Conservation (phyloP, 2,329 filamentous ascomycete genomes). For the Apiospora pterosperma region DNA sequence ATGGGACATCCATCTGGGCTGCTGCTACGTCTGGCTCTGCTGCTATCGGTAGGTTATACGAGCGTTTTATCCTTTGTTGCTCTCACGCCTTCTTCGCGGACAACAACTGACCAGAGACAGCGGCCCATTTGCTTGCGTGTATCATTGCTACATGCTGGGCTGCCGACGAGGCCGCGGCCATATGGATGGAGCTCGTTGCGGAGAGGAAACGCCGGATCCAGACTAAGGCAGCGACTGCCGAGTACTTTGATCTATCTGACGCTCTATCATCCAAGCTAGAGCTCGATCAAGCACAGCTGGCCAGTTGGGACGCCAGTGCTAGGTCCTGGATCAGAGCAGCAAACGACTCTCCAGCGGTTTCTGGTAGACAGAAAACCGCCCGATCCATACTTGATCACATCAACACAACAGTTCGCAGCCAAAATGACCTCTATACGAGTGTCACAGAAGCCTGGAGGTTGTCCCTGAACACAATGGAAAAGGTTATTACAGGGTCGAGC, state of each 20-base stretch:
- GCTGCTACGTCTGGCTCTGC: constrained; percentile 29
- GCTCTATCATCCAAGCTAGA: neutral
- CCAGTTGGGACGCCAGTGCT: constrained; percentile 10
- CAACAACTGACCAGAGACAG: neutral
- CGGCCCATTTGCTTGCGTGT: constrained; percentile 28
- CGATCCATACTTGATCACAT: neutral
- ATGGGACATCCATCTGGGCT: constrained; percentile 33
- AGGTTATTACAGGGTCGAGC: neutral
- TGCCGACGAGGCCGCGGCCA: constrained; percentile 19
- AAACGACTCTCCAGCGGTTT: constrained; percentile 5
- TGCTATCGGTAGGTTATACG: constrained; percentile 21
- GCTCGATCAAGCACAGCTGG: constrained; percentile 7
- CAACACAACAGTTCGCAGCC: neutral
- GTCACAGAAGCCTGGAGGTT: neutral
- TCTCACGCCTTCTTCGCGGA: neutral
- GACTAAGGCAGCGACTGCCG: neutral
- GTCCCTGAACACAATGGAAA: neutral
- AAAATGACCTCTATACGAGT: neutral
- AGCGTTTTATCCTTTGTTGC: too few relatives aligned
- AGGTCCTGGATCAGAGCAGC: constrained; percentile 10
- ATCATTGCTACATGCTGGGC: constrained; percentile 24
- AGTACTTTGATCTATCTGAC: neutral
- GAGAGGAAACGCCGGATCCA: constrained; percentile 12
- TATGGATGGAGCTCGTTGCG: constrained; percentile 24
- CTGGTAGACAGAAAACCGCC: neutral